A percentile compares a stretch with the other conserved stretches of the same genome.
Conservation (phyloP, 176 grass and related monocot species). For the Triticum aestivum region DNA sequence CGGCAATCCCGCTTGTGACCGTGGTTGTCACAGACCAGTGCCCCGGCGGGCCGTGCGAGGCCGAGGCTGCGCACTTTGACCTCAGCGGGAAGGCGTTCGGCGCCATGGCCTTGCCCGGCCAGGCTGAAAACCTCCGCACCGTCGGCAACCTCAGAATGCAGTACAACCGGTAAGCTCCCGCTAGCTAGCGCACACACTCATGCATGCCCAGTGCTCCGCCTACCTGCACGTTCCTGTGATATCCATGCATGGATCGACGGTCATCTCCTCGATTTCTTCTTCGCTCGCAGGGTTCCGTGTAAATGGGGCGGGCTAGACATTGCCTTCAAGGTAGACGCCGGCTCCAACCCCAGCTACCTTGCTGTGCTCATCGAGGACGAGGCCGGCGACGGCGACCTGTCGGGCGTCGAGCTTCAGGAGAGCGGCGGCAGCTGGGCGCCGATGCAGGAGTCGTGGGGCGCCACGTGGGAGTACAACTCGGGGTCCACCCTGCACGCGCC, state of each 20-base stretch:
- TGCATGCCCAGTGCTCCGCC: no score
- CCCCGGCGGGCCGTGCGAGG: conserved; percentile 41
- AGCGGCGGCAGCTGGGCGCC: conserved; percentile 20
- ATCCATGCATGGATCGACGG: background rate
- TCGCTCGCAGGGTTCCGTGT: conserved; percentile 40
- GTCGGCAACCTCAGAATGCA: conserved; percentile 46
- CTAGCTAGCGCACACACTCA: background rate
- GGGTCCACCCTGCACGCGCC: conserved; percentile 45
- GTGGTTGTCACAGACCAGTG: conserved; percentile 66
- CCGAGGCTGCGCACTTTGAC: conserved; percentile 63
- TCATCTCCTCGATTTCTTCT: background rate
- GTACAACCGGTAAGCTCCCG: conserved; percentile 46
- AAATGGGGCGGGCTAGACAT: conserved; percentile 45
- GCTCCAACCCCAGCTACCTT: conserved; percentile 56
- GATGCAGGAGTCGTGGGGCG: conserved; percentile 63
- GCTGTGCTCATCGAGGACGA: conserved; percentile 49
- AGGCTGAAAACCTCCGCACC: conserved; percentile 50
- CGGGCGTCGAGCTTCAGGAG: conserved; percentile 50
- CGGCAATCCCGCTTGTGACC: conserved; percentile 41
- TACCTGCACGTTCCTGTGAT: background rate
- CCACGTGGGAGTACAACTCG: conserved; percentile 48
- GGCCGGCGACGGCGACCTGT: conserved; percentile 57
- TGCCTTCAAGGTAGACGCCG: conserved; percentile 51
- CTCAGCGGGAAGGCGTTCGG: conserved; percentile 67
- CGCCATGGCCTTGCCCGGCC: conserved; percentile 52